Evolutionary conservation across 225 moss, liverwort and hornwort species (phyloP).

Genomic region (Pleurozium schreberi): DNA sequence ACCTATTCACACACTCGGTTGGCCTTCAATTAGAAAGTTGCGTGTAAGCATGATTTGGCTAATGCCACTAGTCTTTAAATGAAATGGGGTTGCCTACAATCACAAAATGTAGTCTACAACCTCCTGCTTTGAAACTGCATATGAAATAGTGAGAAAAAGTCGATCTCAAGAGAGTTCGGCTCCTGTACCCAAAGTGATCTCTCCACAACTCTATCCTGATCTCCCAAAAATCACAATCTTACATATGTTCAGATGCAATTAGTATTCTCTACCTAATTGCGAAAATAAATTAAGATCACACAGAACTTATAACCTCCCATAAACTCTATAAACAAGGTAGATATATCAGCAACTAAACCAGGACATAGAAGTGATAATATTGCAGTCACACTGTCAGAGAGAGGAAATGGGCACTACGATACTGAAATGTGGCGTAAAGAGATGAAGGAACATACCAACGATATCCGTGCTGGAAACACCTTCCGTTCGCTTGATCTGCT

Average conservation of each 20-base stretch:
- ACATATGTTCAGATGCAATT: neutral
- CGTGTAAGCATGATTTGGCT: neutral
- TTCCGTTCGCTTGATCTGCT: slow-evolving; percentile 99
- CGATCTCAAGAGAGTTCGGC: neutral
- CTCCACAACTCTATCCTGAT: neutral
- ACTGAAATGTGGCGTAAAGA: neutral
- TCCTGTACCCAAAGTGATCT: neutral
- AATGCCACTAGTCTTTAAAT: neutral
- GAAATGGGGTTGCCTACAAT: neutral
- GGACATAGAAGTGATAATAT: neutral
- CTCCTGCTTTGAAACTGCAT: neutral
- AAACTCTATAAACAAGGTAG: neutral
- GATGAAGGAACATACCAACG: slow-evolving; percentile 43
- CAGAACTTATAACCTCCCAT: neutral
- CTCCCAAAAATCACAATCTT: neutral
- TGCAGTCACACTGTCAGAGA: neutral
- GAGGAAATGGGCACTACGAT: neutral
- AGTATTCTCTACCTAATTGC: neutral
- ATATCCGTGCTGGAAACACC: slow-evolving; percentile 99
- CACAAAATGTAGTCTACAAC: neutral
- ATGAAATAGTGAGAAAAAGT: neutral
- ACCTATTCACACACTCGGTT: neutral
- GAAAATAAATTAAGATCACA: neutral
- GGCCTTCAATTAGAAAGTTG: neutral
- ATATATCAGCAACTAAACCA: neutral